Evolutionary conservation across 163 green algal species (phyloP).

Genomic region (Coccomyxa subellipsoidea): DNA sequence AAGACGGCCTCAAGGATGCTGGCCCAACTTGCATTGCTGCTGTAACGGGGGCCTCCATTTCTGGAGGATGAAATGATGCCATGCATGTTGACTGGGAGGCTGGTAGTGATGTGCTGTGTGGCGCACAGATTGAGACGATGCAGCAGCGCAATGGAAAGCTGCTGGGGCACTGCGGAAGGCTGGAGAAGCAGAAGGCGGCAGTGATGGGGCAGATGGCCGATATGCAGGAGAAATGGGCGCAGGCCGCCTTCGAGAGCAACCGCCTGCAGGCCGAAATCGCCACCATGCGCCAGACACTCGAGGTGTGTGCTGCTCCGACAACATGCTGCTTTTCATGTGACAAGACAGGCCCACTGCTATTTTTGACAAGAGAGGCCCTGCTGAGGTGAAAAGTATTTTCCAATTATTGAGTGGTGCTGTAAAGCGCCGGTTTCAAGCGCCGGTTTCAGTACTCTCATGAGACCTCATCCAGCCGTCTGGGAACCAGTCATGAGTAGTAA

Average conservation of each 20-base stretch:
- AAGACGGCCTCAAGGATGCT: not conserved
- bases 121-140: not conserved
- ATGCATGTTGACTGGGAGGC: not conserved
- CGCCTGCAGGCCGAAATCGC: not conserved
- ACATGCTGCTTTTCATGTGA: not conserved
- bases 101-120: not conserved
- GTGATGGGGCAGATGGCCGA: not conserved
- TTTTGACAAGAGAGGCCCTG: too few relatives aligned
- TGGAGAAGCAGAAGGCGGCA: constrained; percentile 1
- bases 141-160: not conserved
- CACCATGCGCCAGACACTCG: not conserved
- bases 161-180: not conserved
- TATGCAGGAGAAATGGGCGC: constrained; percentile 1
- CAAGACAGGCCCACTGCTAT: not conserved
- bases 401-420: not conserved
- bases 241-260: not conserved
- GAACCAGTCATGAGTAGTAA: too few relatives aligned
- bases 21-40: too few relatives aligned
- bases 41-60: too few relatives aligned
- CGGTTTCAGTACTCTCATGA: not conserved
- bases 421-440: not conserved
- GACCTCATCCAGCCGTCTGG: too few relatives aligned
- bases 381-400: too few relatives aligned
- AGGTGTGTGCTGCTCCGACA: not conserved
- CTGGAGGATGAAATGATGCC: too few relatives aligned